These are phyloP conservation scores for Solanum bulbocastanum DNA, from an alignment of 257 asterid genomes.

Conservation along the genomic window DNA sequence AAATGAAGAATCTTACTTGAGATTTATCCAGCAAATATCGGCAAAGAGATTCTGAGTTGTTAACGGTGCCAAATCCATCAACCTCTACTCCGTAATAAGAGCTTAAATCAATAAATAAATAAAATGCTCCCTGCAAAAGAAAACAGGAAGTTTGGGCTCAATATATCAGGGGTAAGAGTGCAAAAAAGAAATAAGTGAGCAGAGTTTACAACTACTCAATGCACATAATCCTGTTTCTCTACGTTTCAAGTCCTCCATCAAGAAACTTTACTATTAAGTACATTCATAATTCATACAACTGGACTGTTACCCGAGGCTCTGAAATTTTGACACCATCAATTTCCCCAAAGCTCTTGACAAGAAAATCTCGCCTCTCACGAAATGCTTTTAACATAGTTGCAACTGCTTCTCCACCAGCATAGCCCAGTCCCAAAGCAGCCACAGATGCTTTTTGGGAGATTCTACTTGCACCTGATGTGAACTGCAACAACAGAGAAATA, in stretches of 20 bases:
- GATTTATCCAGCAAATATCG: conserved; percentile 81
- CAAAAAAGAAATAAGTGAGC: background rate
- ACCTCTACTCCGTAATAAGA: conserved; percentile 52
- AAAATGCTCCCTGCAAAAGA: conserved; percentile 78
- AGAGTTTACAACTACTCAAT: background rate
- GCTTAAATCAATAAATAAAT: conserved; percentile 88
- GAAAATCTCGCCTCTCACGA: conserved; percentile 77
- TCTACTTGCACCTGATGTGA: conserved; percentile 96
- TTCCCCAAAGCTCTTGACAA: conserved; percentile 74
- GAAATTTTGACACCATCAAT: conserved; percentile 73
- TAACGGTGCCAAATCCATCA: conserved; percentile 61
- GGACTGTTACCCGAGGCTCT: conserved; percentile 37
- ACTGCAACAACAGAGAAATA: conserved; percentile 26
- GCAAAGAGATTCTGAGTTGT: conserved; percentile 76
- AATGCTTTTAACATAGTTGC: conserved; percentile 79
- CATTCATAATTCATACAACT: background rate
- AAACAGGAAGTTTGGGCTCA: background rate
- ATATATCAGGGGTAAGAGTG: background rate
- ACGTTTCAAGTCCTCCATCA: background rate
- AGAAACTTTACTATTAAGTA: background rate
- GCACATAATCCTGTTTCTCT: background rate
- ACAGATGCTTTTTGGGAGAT: conserved; percentile 86
- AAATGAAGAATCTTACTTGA: conserved; percentile 39
- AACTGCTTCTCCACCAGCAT: conserved; percentile 94
- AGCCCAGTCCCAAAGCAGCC: conserved; percentile 88